Conservation (phyloP, 495 filamentous ascomycete genomes). For the Aspergillus hancockii region DNA sequence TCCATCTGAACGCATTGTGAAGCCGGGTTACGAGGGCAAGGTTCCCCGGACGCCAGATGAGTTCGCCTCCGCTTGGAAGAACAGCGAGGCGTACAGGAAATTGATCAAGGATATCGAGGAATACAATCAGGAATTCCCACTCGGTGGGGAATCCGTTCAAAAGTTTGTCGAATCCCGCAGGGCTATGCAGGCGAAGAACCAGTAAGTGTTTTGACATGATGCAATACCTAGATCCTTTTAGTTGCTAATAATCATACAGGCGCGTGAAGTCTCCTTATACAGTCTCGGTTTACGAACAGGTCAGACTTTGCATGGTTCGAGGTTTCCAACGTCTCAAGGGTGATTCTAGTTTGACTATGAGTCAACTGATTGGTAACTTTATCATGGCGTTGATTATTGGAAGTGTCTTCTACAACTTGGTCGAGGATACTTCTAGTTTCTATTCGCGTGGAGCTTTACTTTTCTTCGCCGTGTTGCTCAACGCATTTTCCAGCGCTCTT, state of each 20-base stretch:
- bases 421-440: conserved; percentile 66
- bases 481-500: conserved; percentile 81
- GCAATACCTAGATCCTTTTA: background rate
- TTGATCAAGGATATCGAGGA: conserved; percentile 55
- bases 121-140: conserved; percentile 47
- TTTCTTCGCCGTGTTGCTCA: conserved; percentile 91
- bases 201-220: conserved; percentile 13
- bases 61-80: conserved; percentile 64
- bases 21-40: conserved; percentile 60
- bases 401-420: conserved; percentile 83
- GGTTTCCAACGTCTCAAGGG: conserved; percentile 63
- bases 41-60: conserved; percentile 74
- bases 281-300: conserved; percentile 46
- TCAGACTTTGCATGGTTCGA: conserved; percentile 52
- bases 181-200: conserved; percentile 47
- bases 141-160: conserved; percentile 41
- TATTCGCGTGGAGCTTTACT: conserved; percentile 81
- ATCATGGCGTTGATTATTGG: conserved; percentile 83
- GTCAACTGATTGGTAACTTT: conserved; percentile 75
- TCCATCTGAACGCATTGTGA: conserved; percentile 63
- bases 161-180: conserved; percentile 43
- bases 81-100: conserved; percentile 51
- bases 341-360: conserved; percentile 74
- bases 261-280: conserved; percentile 50
- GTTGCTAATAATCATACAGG: conserved; percentile 11